Base-by-base conservation (phyloP, 768 basidiomycete genomes). In the Clitopilus passeckerianus region DNA sequence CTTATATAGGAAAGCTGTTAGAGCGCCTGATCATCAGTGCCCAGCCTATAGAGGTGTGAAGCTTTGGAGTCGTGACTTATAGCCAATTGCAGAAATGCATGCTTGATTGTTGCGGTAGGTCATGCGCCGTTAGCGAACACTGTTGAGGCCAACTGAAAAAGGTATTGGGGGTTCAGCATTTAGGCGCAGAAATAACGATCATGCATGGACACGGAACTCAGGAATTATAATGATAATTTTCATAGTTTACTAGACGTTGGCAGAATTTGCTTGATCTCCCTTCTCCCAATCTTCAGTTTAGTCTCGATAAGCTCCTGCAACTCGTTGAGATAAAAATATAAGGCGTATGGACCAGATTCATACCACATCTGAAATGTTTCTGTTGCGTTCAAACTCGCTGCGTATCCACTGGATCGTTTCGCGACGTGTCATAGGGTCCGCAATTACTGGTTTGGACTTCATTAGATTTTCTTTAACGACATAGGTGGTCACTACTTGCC, bases 331-430 rank as follows among this genome's bases (percentile, higher is more conserved):
- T 57, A 20, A 34, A 2, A 43, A 46, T 18, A 41, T 53, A 53
- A 34, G 5, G 22, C 55, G 27, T 33, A 24, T 34, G 23, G 50
- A 44, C 55, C 61, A 41, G 41, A 9, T 57, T 66, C 80, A 57
- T 65, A 91, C 90, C 61, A 76, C 69, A 67, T 91, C 86, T 10
- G 76, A 69, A 41, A 89, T 66, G 65, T 85, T 68, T 60, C 71
- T 79, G 64, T 84, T 86, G 60, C 84, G 75, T 66, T 90, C 86
- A 64, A 92, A 83, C 71, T 91, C 89, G 54, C 73, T 67, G 27
- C 91, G 85, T 70, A 92, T 82, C 89, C 90, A 93, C 20, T 69
- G 66, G 6, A 91, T 71, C 0, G 90, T 90, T 65, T 92, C 90
- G 60, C 71, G 70, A 60, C 90, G 80, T 27, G 86, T 77, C 59